Base-by-base conservation (phyloP, 2,329 filamentous ascomycete species). In the Fusarium napiforme region DNA sequence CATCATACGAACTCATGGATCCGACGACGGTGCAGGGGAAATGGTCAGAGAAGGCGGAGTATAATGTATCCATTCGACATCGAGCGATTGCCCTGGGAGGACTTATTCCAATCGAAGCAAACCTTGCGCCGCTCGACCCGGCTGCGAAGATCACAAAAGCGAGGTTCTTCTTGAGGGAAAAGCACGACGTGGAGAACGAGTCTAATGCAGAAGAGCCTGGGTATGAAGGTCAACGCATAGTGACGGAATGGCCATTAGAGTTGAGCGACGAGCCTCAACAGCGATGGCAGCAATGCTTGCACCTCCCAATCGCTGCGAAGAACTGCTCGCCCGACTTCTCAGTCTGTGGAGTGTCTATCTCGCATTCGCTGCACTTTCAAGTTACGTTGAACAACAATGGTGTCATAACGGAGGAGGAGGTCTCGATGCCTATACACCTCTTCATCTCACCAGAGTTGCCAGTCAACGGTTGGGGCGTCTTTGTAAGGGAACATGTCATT, bases 1-100 rank as follows among this genome's bases (percentile, higher is more conserved):
- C 65, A 2, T 68, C 65, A 2, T 68, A 68, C 8, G 64, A 68
- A 16, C 65, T 68, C 4, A 55, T 68, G 64, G 65, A 68, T 10
- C 65, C 65, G 0, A 11, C 56, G 1, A 55, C 56, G 5, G 64
- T 61, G 5, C 47, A 68, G 2, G 65, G 65, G 0, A 68, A 50
- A 2, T 68, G 65, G 65, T 47, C 37, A 0, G 59, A 21, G 3
- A 55, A 26, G 18, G 56, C 64, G 4, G 56, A 68, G 11, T 68
- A 68, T 10, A 68, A 39, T 1, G 30, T 68, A 3, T 68, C 65
- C 0, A 37, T 63, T 1, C 47, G 56, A 21, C 65, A 68, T 18
- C 40, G 64, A 2, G 65, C 65, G 4, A 68, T 68, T 19, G 64
- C 65, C 0, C 14, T 68, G 0, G 65, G 65, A 0, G 64, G 65